Evolutionary conservation across 179 eudicot species (phyloP).

Genomic region (Gypsophila paniculata): DNA sequence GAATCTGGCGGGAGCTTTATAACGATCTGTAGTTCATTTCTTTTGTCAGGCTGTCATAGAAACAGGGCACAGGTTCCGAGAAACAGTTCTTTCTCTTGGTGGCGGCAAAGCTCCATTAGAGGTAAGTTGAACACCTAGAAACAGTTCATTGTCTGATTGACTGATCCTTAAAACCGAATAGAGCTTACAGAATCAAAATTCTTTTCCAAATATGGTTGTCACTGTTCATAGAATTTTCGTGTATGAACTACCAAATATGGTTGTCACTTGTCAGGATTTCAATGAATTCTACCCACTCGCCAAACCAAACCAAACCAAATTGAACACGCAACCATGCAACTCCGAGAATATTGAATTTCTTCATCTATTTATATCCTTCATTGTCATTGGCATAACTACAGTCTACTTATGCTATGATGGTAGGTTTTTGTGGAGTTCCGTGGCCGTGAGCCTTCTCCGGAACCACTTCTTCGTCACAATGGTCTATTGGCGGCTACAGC

Average conservation of each 20-base stretch:
- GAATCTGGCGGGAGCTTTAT: no score
- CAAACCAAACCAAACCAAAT: not conserved
- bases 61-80: conserved; percentile 80
- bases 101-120: conserved; percentile 91
- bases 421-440: conserved; percentile 93
- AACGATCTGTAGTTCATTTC: not conserved
- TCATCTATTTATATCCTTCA: not conserved
- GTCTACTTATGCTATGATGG: not conserved
- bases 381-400: not conserved
- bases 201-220: not conserved
- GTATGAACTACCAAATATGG: no score
- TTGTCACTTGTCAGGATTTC: no score
- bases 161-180: not conserved
- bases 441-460: conserved; percentile 98
- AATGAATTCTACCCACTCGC: no score
- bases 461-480: conserved; percentile 77
- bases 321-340: not conserved
- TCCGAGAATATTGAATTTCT: not conserved
- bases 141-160: not conserved
- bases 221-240: not conserved
- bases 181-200: not conserved
- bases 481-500: conserved; percentile 40
- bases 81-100: conserved; percentile 92
- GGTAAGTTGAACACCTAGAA: conserved; percentile 37
- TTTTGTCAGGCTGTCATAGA: conserved; percentile 64